Conservation (phyloP, 352 stramenopile genomes). For the Globisporangium viniferum region DNA sequence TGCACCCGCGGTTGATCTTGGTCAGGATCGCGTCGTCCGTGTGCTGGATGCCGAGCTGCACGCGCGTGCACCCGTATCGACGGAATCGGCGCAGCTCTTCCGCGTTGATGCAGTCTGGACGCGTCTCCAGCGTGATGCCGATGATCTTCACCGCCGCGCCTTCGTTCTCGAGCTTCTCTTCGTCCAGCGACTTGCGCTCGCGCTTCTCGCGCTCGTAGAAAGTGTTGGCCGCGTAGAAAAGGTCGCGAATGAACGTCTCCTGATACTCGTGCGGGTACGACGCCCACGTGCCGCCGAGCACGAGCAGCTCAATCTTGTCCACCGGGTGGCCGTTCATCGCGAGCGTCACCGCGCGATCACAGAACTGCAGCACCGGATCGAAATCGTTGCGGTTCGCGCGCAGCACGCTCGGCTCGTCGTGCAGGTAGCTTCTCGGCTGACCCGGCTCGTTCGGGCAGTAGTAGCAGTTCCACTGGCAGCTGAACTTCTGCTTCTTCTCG, state of each 20-base stretch:
- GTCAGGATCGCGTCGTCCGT: slow-evolving; percentile 88
- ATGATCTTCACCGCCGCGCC: slow-evolving; percentile 85
- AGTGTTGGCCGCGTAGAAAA: slow-evolving; percentile 93
- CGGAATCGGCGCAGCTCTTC: slow-evolving; percentile 84
- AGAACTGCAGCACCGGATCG: slow-evolving; percentile 91
- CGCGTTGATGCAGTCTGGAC: slow-evolving; percentile 88
- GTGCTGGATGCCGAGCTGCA: slow-evolving; percentile 91
- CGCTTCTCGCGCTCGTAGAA: slow-evolving; percentile 81
- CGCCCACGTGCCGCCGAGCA: slow-evolving; percentile 91
- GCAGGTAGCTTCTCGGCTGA: slow-evolving; percentile 90
- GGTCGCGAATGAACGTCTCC: slow-evolving; percentile 88
- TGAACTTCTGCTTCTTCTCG: slow-evolving; percentile 84
- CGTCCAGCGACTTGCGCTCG: slow-evolving; percentile 63
- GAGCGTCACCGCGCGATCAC: slow-evolving; percentile 85
- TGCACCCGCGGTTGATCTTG: slow-evolving; percentile 91
- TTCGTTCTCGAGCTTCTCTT: slow-evolving; percentile 91
- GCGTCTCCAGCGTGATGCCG: slow-evolving; percentile 88
- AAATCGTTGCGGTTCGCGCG: slow-evolving; percentile 92
- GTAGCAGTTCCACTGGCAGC: slow-evolving; percentile 95
- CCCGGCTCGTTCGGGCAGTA: slow-evolving; percentile 93
- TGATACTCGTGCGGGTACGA: slow-evolving; percentile 91
- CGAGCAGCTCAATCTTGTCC: slow-evolving; percentile 91
- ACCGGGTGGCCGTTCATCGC: slow-evolving; percentile 91
- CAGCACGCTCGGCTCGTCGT: slow-evolving; percentile 91
- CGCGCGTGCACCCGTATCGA: slow-evolving; percentile 82